Base-by-base conservation (phyloP, 768 basidiomycete species). In the Mycena metata region DNA sequence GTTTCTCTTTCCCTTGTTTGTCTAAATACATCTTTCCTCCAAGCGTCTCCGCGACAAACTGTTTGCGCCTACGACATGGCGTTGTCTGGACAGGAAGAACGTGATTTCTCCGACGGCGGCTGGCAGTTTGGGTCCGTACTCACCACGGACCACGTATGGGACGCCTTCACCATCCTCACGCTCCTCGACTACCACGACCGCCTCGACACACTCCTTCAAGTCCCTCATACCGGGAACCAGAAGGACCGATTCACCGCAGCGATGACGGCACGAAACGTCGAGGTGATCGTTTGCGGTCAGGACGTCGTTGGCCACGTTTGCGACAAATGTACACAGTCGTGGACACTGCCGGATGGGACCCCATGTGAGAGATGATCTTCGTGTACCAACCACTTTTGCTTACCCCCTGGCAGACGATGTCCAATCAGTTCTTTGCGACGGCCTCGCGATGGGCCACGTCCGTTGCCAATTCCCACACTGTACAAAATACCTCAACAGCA, bases 101-200 rank as follows among this genome's bases (percentile, higher is more conserved):
- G 19, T 15, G 46, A 64, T 47, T 57, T 74, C 10, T 30, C 56
- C 19, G 46, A 45, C 19, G 55, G 35, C 19, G 72, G 66, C 2
- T 79, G 76, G 77, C 55, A 72, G 35, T 73, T 79, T 50, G 11
- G 69, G 42, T 52, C 17, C 11, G 1, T 33, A 5, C 66, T 77
- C 4, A 67, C 71, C 0, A 72, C 71, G 0, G 74, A 78, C 15
- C 75, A 81, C 47, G 75, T 81, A 12, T 81, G 79, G 76, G 75
- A 78, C 67, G 75, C 69, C 0, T 81, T 79, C 51, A 51, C 78
- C 19, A 71, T 77, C 12, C 21, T 72, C 13, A 65, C 75, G 0
- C 72, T 80, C 3, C 75, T 81, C 15, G 71, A 79, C 13, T 75
- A 81, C 60, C 33, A 61, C 23, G 15, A 68, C 6, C 55, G 42